Base-by-base conservation (phyloP, 1,284 basidiomycete genomes). In the Erythrobasidium hasegawianum region DNA sequence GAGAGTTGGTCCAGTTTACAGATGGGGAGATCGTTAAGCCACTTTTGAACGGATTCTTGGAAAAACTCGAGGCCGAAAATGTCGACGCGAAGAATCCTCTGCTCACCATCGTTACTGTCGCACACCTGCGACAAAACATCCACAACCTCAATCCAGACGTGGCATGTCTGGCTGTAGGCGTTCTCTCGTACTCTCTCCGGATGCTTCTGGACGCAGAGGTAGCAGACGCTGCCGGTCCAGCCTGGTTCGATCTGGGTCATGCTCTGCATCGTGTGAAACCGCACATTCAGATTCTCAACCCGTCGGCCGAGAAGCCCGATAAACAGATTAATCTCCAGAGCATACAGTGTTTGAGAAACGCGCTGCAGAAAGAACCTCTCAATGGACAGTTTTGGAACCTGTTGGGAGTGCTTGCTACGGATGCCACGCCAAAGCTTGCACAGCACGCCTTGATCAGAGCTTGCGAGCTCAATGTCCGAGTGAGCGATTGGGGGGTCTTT, bases 361-460 rank as follows among this genome's bases (percentile, higher is more conserved):
- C 93, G 0, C 77, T 98, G 11, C 84, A 85, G 43, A 81, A 85
- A 59, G 87, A 91, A 71, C 85, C 90, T 2, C 81, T 81, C 20
- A 90, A 90, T 72, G 83, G 87, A 61, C 74, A 79, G 1, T 89
- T 89, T 72, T 99, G 96, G 96, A 83, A 85, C 70, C 83, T 86
- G 0, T 78, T 95, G 16, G 93, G 89, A 0, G 83, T 86, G 72
- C 80, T 87, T n/a, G 80, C 86, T 53, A 90, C 93, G 75, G 73
- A 82, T n/a, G 77, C 79, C 8, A 84, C 86, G 56, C 82, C 87
- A 0, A 86, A 84, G 72, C 78, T 84, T 0, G 87, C 90, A 4
- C 96, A 98, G 76, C 94, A 98, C 79, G 88, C 90, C 8, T 97
- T 91, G 72, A 86, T 97, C 74, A 88, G 85, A 58, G 89, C 94